These are phyloP conservation scores for Fusarium illudens DNA, from an alignment of 2,329 filamentous ascomycete species.

Conservation along the genomic window DNA sequence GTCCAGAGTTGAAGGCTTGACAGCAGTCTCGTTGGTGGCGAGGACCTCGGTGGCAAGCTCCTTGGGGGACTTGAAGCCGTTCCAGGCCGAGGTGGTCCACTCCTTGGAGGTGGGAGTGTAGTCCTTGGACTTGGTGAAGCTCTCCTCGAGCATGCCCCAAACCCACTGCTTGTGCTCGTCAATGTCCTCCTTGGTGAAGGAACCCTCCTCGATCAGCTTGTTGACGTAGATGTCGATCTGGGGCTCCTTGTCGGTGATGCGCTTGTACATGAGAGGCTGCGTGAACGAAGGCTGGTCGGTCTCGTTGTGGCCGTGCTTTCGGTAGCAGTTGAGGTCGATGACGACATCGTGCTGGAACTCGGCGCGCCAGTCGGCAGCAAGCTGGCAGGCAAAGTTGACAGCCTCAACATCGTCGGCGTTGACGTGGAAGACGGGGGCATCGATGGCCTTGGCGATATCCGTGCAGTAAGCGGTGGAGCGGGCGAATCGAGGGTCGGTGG, in stretches of 20 bases:
- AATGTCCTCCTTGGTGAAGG: slow-evolving; percentile 96
- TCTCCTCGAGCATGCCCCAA: slow-evolving; percentile 98
- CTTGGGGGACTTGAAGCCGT: slow-evolving; percentile 99
- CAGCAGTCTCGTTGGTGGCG: slow-evolving; percentile 87
- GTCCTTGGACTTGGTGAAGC: slow-evolving; percentile 96
- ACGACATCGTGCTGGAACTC: slow-evolving; percentile 99
- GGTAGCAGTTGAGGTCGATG: slow-evolving; percentile 98
- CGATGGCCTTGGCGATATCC: slow-evolving; percentile 98
- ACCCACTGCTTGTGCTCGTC: slow-evolving; percentile 99
- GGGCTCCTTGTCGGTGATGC: slow-evolving; percentile 82
- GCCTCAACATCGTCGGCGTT: slow-evolving; percentile 99
- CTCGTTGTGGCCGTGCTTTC: slow-evolving; percentile 99
- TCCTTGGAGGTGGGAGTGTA: slow-evolving; percentile 97
- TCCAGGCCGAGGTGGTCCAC: slow-evolving; percentile 98
- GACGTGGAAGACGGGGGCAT: slow-evolving; percentile 98
- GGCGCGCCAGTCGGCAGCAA: slow-evolving; percentile 96
- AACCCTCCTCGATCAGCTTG: slow-evolving; percentile 89
- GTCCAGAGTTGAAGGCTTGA: slow-evolving; percentile 76
- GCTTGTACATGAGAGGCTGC: slow-evolving; percentile 99
- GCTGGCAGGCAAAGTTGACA: slow-evolving; percentile 96
- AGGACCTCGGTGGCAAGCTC: slow-evolving; percentile 94
- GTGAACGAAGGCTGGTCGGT: slow-evolving; percentile 99
- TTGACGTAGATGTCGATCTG: slow-evolving; percentile 92
- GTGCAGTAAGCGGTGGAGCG: slow-evolving; percentile 99
- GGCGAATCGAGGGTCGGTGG: slow-evolving; percentile 95